These are phyloP conservation scores for Phaeotremella fagi DNA, from an alignment of 768 basidiomycete species.

Conservation along the genomic window DNA sequence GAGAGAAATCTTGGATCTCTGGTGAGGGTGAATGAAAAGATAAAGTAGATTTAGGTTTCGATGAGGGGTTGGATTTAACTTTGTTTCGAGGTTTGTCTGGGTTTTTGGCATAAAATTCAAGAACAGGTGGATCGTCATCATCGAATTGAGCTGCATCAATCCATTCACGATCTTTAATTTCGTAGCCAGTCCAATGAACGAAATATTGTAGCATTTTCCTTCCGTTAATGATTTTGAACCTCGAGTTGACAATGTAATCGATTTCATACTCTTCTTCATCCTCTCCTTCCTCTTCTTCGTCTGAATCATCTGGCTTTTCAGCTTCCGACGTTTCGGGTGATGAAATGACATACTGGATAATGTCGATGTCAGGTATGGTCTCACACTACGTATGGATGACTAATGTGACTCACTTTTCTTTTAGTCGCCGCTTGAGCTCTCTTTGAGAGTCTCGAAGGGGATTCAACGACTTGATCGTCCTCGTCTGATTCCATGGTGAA, in stretches of 20 bases:
- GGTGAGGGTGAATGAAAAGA: too few species aligned
- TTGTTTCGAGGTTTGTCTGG: constrained; percentile 19
- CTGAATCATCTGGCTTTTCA: constrained; percentile 11
- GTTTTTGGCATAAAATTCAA: constrained; percentile 20
- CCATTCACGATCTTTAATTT: constrained; percentile 27
- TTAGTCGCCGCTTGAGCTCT: constrained; percentile 5
- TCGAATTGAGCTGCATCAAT: constrained; percentile 32
- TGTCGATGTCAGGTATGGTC: too few species aligned
- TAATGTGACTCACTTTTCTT: too few species aligned
- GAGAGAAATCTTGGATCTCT: too few species aligned
- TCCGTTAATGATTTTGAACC: constrained; percentile 11
- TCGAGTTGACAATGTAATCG: constrained; percentile 37
- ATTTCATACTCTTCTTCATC: constrained; percentile 37
- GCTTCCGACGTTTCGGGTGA: neutral
- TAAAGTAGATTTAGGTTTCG: too few species aligned
- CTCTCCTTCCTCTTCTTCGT: constrained; percentile 7
- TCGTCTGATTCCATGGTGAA: constrained; percentile 22
- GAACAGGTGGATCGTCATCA: constrained; percentile 34
- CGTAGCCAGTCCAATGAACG: constrained; percentile 35
- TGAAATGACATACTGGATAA: neutral
- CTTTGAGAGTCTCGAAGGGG: constrained; percentile 3
- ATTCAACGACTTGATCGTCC: constrained; percentile 11
- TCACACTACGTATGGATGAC: too few species aligned
- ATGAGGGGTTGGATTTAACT: too few species aligned
- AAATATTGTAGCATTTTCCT: constrained; percentile 22